Evolutionary conservation across 495 filamentous ascomycete genomes (phyloP).

Genomic region (Aspergillus ellipticus): DNA sequence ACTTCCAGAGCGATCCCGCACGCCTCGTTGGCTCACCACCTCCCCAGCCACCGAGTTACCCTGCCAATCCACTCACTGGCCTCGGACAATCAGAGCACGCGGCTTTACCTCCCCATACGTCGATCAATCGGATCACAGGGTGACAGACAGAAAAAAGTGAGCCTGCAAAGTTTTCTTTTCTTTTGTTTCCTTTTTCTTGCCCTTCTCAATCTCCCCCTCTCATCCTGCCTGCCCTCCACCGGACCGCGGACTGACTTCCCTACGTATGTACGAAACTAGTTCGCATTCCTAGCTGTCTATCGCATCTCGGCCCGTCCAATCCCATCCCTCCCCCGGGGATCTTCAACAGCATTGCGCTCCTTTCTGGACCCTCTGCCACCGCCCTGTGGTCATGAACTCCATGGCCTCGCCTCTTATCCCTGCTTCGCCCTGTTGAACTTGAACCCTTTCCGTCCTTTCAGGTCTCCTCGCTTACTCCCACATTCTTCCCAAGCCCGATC

Average conservation of each 20-base stretch:
- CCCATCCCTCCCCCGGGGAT: constrained; percentile 12
- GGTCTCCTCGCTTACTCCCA: neutral
- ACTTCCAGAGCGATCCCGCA: neutral
- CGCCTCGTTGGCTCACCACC: constrained; percentile 9
- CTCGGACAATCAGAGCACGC: constrained; percentile 9
- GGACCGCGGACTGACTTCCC: constrained; percentile 13
- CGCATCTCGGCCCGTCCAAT: constrained; percentile 18
- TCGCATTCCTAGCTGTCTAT: constrained; percentile 21
- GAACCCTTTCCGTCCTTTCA: neutral
- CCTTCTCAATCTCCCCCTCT: neutral
- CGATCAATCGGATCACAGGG: constrained; percentile 18
- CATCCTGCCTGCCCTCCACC: neutral
- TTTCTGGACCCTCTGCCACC: constrained; percentile 17
- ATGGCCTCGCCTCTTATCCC: constrained; percentile 14
- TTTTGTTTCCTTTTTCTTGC: neutral
- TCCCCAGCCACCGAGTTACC: constrained; percentile 23
- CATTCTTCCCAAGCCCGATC: neutral
- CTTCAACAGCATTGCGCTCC: constrained; percentile 14
- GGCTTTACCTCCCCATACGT: constrained; percentile 10
- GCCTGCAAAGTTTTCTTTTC: constrained; percentile 5
- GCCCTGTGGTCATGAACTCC: constrained; percentile 16
- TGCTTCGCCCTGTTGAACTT: constrained; percentile 15
- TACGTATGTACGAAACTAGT: constrained; percentile 11
- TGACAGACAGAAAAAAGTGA: constrained; percentile 10
- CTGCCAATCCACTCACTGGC: neutral